phyloP scores from a whole-genome alignment of 441 rosid genomes.

The Erysimum cheiri region DNA sequence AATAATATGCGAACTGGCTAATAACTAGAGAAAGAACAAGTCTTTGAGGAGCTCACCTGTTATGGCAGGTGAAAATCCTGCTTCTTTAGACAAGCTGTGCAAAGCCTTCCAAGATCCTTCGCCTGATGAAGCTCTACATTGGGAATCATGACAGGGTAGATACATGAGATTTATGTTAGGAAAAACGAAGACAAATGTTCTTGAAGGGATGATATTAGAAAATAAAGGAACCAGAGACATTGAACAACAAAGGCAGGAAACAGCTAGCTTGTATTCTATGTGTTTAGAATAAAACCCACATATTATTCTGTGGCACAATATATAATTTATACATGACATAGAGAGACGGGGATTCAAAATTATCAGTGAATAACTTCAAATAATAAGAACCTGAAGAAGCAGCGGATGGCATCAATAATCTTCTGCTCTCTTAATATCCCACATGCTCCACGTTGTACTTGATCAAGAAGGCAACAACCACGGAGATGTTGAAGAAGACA shows the following conservation, averaged over 20 bases:
- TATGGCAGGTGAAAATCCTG: constrained; percentile 71
- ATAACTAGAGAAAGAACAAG: constrained; percentile 26
- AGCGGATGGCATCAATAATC: constrained; percentile 80
- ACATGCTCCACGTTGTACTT: constrained; percentile 67
- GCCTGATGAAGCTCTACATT: constrained; percentile 90
- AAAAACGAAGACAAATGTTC: constrained; percentile 28
- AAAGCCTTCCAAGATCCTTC: constrained; percentile 78
- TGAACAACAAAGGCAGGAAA: constrained; percentile 14
- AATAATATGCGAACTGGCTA: constrained; percentile 7
- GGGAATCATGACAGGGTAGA: constrained; percentile 34
- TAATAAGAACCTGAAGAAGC: constrained; percentile 80
- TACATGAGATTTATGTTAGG: constrained; percentile 21
- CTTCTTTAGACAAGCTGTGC: constrained; percentile 73
- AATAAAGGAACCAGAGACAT: constrained; percentile 19
- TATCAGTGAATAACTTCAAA: constrained; percentile 20
- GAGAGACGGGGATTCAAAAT: constrained; percentile 11
- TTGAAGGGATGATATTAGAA: constrained; percentile 23
- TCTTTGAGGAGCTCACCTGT: constrained; percentile 58
- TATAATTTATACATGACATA: background rate
- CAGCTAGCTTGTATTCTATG: constrained; percentile 14
- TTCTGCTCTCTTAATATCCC: constrained; percentile 74
- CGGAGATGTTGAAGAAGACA: constrained; percentile 89
- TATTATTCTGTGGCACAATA: constrained; percentile 6
- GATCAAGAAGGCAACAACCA: constrained; percentile 93
- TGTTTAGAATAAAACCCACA: constrained; percentile 10